Evolutionary conservation across 2,329 filamentous ascomycete species (phyloP), one percentile per base, ranked within the genome.

Genomic region (Alternaria alternata): DNA sequence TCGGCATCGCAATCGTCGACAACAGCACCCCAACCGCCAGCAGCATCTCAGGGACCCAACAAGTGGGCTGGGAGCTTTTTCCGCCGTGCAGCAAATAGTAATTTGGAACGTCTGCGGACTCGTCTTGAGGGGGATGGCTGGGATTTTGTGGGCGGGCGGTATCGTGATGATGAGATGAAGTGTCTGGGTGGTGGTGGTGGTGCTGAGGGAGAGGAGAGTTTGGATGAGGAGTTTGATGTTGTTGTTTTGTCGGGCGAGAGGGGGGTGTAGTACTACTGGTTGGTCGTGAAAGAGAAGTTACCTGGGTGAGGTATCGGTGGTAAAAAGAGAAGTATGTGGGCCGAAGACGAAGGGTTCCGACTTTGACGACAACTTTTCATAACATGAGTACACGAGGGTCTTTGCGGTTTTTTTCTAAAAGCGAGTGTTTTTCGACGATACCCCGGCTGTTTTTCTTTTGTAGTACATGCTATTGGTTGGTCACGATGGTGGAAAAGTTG

Each of bases 161-260:
- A 72, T 49, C 24, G 24, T 7, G 68, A 66, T 18, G 70, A 75
- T n/a, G 18, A 38, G 18, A 68, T 64, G 7, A 61, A 61, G 28
- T 60, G 62, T 30, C 63, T 51, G 57, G 69, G 52, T 60, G 12
- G 52, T 61, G 67, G 32, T 43, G 7, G 18, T 7, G 62, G 39
- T 4, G 62, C 44, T 32, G 63, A 61, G 39, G 69, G 64, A 30
- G 68, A 71, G 12, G 74, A 69, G 54, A 73, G 71, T 18, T 59
- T 78, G 0, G 75, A 78, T 28, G 73, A 76, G 22, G 75, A 77
- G 53, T 76, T 77, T 34, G 75, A 78, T 28, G 71, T 78, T 7
- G 39, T 42, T 42, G 20, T 42, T 24, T 12, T 42, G 5, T 14
- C 20, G 6, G 22, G 11, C 3, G 39, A 6, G 20, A 12, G 18